These are phyloP conservation scores for Fusarium palustre DNA, from an alignment of 2,329 filamentous ascomycete genomes.

Conservation along the genomic window DNA sequence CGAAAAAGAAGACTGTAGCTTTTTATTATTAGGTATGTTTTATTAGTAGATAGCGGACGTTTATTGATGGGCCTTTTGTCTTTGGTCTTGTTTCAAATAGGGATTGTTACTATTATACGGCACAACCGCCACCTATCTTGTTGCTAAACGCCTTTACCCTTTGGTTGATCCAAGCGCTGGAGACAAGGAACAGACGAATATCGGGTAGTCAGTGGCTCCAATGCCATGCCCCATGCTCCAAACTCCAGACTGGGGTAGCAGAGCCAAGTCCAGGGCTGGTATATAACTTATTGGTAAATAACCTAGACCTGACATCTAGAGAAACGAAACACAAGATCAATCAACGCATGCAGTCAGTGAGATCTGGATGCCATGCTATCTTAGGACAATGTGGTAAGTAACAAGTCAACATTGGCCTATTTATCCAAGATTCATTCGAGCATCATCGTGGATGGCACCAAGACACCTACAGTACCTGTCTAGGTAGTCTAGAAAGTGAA, in stretches of 20 bases:
- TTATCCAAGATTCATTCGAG: not conserved
- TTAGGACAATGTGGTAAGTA: not conserved
- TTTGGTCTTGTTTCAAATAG: not conserved
- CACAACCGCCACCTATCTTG: not conserved
- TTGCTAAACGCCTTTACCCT: not conserved
- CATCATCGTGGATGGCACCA: not conserved
- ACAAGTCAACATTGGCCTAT: not conserved
- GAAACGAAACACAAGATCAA: constrained; percentile 26
- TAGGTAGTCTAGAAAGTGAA: too few relatives aligned
- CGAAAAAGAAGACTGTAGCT: not conserved
- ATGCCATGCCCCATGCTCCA: not conserved
- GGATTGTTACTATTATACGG: not conserved
- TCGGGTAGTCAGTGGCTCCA: not conserved
- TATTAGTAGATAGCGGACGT: not conserved
- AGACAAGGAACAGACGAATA: constrained; percentile 12
- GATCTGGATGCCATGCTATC: not conserved
- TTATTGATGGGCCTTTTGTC: not conserved
- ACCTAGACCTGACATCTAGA: constrained; percentile 2
- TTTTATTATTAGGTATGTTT: not conserved
- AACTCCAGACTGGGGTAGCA: constrained; percentile 34
- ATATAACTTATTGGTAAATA: constrained; percentile 2
- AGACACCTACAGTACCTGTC: too few relatives aligned
- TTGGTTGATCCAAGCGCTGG: not conserved
- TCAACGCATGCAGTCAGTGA: constrained; percentile 11
- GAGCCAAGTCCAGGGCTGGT: constrained; percentile 21